A percentile compares a stretch with the other conserved stretches of the same genome.
Conservation (phyloP, 2,329 filamentous ascomycete species). For the Lachnellula cervina region DNA sequence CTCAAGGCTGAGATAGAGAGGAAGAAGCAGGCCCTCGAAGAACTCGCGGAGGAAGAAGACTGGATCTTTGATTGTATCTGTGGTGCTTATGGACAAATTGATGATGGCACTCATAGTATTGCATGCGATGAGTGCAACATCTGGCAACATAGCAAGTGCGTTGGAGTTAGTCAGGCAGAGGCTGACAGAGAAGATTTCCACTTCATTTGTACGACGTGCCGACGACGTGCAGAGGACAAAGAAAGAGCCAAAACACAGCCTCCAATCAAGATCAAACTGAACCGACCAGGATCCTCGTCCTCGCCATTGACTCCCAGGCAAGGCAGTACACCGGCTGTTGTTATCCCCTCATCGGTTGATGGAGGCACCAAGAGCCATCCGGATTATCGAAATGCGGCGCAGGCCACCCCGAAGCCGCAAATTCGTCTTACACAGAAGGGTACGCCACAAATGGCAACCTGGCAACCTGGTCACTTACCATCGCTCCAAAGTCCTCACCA, state of each 20-base stretch:
- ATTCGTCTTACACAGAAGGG: conserved; percentile 1
- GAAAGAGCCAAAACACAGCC: conserved; percentile 56
- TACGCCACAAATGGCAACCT: conserved; percentile 9
- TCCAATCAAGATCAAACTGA: conserved; percentile 51
- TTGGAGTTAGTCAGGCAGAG: conserved; percentile 71
- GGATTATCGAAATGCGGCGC: not conserved
- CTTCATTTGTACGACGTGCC: conserved; percentile 78
- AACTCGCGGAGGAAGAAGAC: conserved; percentile 64
- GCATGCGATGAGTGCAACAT: conserved; percentile 91
- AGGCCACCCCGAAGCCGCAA: not conserved
- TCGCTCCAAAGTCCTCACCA: conserved; percentile 14
- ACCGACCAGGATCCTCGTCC: conserved; percentile 44
- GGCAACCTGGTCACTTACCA: conserved; percentile 4
- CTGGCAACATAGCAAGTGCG: conserved; percentile 95
- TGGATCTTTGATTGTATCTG: conserved; percentile 97
- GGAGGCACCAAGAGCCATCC: not conserved
- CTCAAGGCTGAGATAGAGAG: conserved; percentile 79
- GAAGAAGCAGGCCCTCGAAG: conserved; percentile 69
- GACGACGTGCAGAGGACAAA: conserved; percentile 58
- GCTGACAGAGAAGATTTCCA: conserved; percentile 83
- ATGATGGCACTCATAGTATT: conserved; percentile 90
- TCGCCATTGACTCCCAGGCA: conserved; percentile 32
- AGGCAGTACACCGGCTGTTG: conserved; percentile 15
- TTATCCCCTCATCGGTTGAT: conserved; percentile 10
- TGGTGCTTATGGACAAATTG: conserved; percentile 84